Evolutionary conservation across 1,284 basidiomycete genomes (phyloP), one percentile per base, ranked within the genome.

Genomic region (Sanguinoderma infundibulare): DNA sequence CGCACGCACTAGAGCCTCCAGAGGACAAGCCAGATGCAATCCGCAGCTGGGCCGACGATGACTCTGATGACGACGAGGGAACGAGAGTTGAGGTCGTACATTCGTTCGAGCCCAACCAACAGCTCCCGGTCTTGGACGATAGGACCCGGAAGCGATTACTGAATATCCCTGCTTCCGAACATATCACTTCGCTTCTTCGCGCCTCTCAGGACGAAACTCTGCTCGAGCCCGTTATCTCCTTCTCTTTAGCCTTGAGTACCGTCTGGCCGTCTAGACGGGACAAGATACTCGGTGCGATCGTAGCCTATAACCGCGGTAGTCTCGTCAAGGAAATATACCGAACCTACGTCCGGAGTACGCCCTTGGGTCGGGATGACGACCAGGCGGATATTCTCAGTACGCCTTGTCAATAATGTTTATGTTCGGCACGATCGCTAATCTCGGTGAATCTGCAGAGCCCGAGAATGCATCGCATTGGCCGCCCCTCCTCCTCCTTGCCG

Each of bases 321-420:
- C 74, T 96, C 6, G 79, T 94, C 3, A 83, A 91, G 39, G 87
- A 92, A 70, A 77, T 96, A 30, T 96, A 90, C 75, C 79, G 92
- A 14, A 81, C 82, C 1, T 86, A 86, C 57, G 87, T 96, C 1
- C 79, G 93, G 40, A 73, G 78, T 30, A 85, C 83, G 12, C 81
- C 81, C 40, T 73, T 86, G 42, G 86, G 86, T 6, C 76, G 81
- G 62, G 86, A 87, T 63, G 78, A 78, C 40, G 77, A 79, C 72
- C 71, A 74, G 52, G 67, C 71, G 38, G 70, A 81, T 40, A 67
- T 84, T 20, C 77, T 78, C 61, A 81, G 83, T 80, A 71, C 42
- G 74, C 73, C 51, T 28, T 53, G 50, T 20, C 30, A 35, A 7
- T 50, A 26, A 55, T 6, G n/a, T 47, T 10, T 39, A 8, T 15